Evolutionary conservation across 2,329 filamentous ascomycete genomes (phyloP).

Genomic region (Daldinia eschscholtzii): DNA sequence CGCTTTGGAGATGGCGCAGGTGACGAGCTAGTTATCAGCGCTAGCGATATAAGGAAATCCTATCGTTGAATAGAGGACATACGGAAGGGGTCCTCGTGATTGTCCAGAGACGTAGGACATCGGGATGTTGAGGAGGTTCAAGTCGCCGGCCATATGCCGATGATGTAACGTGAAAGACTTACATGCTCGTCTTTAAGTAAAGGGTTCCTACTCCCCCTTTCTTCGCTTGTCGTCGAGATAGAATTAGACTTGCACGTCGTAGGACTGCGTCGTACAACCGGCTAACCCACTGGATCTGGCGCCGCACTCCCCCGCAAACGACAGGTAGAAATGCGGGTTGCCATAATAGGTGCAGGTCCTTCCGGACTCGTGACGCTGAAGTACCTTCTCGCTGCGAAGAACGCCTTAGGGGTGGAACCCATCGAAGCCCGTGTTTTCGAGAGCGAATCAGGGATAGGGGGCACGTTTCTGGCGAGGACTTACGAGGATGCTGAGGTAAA

Average conservation of each 20-base stretch:
- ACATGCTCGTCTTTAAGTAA: slow-evolving; percentile 3
- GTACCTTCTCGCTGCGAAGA: slow-evolving; percentile 53
- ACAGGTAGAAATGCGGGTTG: slow-evolving; percentile 49
- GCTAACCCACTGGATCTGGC: slow-evolving; percentile 39
- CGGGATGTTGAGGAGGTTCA: background rate
- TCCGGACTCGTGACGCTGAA: slow-evolving; percentile 57
- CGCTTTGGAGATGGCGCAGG: slow-evolving; percentile 9
- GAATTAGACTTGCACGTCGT: slow-evolving; percentile 30
- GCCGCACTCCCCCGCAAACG: slow-evolving; percentile 24
- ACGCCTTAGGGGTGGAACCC: slow-evolving; percentile 50
- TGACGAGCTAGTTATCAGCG: slow-evolving; percentile 16
- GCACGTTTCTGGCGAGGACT: slow-evolving; percentile 58
- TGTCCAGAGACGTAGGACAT: slow-evolving; percentile 17
- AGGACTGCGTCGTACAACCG: slow-evolving; percentile 36
- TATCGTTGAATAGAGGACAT: slow-evolving; percentile 2
- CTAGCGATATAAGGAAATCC: slow-evolving; percentile 15
- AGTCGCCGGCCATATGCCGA: background rate
- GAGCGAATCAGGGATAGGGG: slow-evolving; percentile 56
- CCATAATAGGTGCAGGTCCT: slow-evolving; percentile 56
- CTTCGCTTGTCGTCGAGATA: slow-evolving; percentile 7
- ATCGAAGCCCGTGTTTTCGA: slow-evolving; percentile 60
- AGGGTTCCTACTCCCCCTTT: slow-evolving; percentile 1
- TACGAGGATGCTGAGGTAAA: slow-evolving; percentile 61
- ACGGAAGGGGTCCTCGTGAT: slow-evolving; percentile 29
- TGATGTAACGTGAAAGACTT: background rate